phyloP scores from a whole-genome alignment of 176 grass and related monocot genomes.

The Phragmites australis region DNA sequence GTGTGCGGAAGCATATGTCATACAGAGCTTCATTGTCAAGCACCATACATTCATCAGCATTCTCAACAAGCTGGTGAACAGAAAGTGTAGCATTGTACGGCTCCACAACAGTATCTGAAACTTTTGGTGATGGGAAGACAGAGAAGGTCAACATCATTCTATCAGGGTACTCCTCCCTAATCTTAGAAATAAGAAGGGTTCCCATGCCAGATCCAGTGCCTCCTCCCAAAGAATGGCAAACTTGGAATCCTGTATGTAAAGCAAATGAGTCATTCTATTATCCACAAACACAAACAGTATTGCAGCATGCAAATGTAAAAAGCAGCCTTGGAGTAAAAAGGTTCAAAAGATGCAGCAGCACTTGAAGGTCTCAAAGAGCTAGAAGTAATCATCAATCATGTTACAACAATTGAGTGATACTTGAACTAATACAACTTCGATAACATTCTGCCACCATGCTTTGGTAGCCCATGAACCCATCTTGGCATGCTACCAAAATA shows the following conservation, averaged over 20 bases:
- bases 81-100: slow-evolving; percentile 94
- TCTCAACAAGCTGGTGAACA: slow-evolving; percentile 93
- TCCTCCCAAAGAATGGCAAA: slow-evolving; percentile 95
- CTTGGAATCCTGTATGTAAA: slow-evolving; percentile 78
- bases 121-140: slow-evolving; percentile 95
- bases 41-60: slow-evolving; percentile 95
- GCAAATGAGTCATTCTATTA: slow-evolving; percentile 20
- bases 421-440: neutral
- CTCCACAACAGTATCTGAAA: slow-evolving; percentile 92
- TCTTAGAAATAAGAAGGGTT: slow-evolving; percentile 92
- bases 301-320: neutral
- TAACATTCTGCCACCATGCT: neutral
- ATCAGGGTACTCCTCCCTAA: slow-evolving; percentile 92
- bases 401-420: neutral
- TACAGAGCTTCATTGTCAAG: slow-evolving; percentile 93
- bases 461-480: neutral
- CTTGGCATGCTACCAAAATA: neutral
- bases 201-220: slow-evolving; percentile 97
- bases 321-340: neutral
- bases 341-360: neutral
- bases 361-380: neutral
- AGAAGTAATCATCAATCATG: neutral
- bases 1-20: slow-evolving; percentile 92
- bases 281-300: neutral
- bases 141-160: slow-evolving; percentile 98